Conservation (phyloP, 2,329 filamentous ascomycete genomes). For the Sclerotinia nivalis region DNA sequence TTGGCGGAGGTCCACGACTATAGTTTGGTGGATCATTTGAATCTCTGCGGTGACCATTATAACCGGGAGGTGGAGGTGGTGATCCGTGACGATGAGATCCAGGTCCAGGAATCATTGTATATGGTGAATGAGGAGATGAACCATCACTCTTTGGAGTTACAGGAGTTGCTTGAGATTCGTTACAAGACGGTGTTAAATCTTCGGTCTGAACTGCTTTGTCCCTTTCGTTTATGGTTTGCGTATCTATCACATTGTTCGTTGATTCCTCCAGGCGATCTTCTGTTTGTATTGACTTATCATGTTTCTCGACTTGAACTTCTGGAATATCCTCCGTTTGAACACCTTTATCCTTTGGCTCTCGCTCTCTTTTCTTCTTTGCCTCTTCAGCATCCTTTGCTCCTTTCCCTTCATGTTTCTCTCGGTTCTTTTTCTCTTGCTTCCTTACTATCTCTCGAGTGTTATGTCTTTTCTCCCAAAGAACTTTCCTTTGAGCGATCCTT, state of each 20-base stretch:
- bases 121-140: slow-evolving; percentile 22
- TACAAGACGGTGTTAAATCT: slow-evolving; percentile 22
- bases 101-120: background rate
- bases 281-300: slow-evolving; percentile 37
- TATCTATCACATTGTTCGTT: background rate
- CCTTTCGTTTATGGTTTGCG: slow-evolving; percentile 25
- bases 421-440: slow-evolving; percentile 46
- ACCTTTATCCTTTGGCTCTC: slow-evolving; percentile 37
- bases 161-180: slow-evolving; percentile 31
- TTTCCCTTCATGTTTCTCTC: slow-evolving; percentile 43
- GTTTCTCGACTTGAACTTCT: slow-evolving; percentile 24
- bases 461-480: slow-evolving; percentile 53
- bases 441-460: slow-evolving; percentile 43
- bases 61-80: slow-evolving; percentile 28
- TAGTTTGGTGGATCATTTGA: background rate
- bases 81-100: slow-evolving; percentile 12
- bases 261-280: slow-evolving; percentile 26
- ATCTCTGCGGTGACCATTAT: background rate
- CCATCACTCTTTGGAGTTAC: slow-evolving; percentile 33
- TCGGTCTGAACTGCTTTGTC: slow-evolving; percentile 37
- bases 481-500: slow-evolving; percentile 50
- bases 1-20: slow-evolving; percentile 25
- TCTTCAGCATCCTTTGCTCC: slow-evolving; percentile 47
- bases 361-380: slow-evolving; percentile 44
- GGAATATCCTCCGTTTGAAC: slow-evolving; percentile 35